Conservation (phyloP, 139 green algal species). For the Chloropicon primus region DNA sequence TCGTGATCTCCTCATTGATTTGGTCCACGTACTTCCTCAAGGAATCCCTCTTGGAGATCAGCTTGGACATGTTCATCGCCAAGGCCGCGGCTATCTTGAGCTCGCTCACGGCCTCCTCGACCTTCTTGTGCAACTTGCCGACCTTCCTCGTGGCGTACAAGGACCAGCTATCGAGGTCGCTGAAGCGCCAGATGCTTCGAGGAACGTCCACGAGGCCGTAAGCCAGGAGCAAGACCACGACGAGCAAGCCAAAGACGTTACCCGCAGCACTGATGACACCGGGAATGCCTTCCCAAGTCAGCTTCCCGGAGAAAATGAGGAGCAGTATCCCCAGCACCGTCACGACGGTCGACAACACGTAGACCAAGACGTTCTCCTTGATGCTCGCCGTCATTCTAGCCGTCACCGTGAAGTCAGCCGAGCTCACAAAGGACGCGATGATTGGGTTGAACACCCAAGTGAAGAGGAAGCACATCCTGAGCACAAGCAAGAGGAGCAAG, state of each 20-base stretch:
- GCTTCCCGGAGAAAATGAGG: not conserved
- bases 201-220: not conserved
- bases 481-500: too few species aligned
- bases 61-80: conserved; percentile 16
- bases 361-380: not conserved
- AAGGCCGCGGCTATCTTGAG: conserved; percentile 13
- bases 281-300: not conserved
- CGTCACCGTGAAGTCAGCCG: not conserved
- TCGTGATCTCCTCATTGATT: conserved; percentile 13
- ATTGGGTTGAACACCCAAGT: not conserved
- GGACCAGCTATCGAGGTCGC: not conserved
- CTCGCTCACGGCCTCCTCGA: conserved; percentile 12
- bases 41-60: conserved; percentile 20
- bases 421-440: not conserved
- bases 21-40: conserved; percentile 27
- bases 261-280: not conserved
- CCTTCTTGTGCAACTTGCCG: not conserved
- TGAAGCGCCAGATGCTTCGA: not conserved
- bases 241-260: not conserved
- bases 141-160: not conserved
- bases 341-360: not conserved
- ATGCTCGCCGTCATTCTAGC: not conserved
- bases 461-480: not conserved
- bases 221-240: not conserved
- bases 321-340: not conserved